phyloP scores from a whole-genome alignment of 179 eudicot species.

The Monotropa hypopitys region DNA sequence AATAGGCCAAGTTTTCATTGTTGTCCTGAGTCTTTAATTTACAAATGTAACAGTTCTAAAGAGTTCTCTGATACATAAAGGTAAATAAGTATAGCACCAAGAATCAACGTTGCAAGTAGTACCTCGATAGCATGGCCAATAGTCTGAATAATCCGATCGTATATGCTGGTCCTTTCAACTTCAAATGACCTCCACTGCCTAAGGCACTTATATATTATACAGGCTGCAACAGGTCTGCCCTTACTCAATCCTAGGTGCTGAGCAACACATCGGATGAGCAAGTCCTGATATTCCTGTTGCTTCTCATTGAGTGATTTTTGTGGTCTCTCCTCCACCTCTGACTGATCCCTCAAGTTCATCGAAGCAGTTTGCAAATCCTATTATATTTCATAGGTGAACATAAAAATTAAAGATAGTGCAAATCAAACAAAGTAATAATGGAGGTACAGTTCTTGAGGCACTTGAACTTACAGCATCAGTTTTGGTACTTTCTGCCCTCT shows the following conservation, averaged over 20 bases:
- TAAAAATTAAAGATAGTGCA: background rate
- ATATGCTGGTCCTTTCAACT: conserved; percentile 81
- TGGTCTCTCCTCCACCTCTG: conserved; percentile 65
- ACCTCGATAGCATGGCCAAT: conserved; percentile 87
- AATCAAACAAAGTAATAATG: conserved; percentile 1
- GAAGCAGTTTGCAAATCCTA: conserved; percentile 58
- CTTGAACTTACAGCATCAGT: conserved; percentile 25
- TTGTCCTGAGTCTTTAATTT: conserved; percentile 60
- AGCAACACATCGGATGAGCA: conserved; percentile 79
- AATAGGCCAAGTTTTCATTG: conserved; percentile 66
- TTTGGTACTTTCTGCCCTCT: conserved; percentile 67
- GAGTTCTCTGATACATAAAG: background rate
- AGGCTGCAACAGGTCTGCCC: conserved; percentile 81
- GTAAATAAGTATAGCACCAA: background rate
- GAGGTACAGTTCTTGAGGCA: background rate
- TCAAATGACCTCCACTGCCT: conserved; percentile 90
- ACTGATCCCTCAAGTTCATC: conserved; percentile 39
- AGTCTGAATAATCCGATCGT: conserved; percentile 72
- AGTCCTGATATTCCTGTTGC: conserved; percentile 85
- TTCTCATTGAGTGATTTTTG: conserved; percentile 85
- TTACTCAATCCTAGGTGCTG: conserved; percentile 75
- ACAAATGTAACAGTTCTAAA: conserved; percentile 16
- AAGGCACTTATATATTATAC: conserved; percentile 87
- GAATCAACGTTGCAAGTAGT: conserved; percentile 10
- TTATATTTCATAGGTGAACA: conserved; percentile 14